Conservation (phyloP, 2,329 filamentous ascomycete genomes). For the Cadophora gregata region DNA sequence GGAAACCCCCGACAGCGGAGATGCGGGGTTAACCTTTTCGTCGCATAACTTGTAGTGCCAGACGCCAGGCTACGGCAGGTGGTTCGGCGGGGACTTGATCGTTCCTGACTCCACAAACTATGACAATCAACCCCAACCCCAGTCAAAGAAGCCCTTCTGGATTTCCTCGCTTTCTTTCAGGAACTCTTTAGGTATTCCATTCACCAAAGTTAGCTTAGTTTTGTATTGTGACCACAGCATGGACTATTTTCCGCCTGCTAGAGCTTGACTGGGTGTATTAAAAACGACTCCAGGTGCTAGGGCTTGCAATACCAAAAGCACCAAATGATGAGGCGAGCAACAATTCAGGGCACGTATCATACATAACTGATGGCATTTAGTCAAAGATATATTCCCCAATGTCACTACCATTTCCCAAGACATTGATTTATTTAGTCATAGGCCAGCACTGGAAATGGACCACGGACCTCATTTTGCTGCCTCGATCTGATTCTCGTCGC, state of each 20-base stretch:
- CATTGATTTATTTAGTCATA: background rate
- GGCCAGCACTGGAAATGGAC: background rate
- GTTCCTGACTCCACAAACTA: constrained; percentile 10
- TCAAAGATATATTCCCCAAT: background rate
- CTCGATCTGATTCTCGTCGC: background rate
- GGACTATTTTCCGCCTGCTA: no score
- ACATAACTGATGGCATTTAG: background rate
- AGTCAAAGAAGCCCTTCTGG: background rate
- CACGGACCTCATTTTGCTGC: background rate
- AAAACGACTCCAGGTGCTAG: no score
- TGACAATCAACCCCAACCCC: no score
- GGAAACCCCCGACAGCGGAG: constrained; percentile 5
- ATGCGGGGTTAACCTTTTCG: background rate
- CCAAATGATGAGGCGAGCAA: background rate
- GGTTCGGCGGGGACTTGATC: background rate
- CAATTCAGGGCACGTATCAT: background rate
- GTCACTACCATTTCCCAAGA: background rate
- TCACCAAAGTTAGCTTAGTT: background rate
- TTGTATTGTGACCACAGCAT: no score
- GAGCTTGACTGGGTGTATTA: no score
- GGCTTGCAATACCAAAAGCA: no score
- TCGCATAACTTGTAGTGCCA: background rate
- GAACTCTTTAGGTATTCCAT: background rate
- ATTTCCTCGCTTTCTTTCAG: background rate
- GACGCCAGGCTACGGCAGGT: constrained; percentile 5